phyloP scores from a whole-genome alignment of 2,329 filamentous ascomycete species.

The Fusarium anthophilum region DNA sequence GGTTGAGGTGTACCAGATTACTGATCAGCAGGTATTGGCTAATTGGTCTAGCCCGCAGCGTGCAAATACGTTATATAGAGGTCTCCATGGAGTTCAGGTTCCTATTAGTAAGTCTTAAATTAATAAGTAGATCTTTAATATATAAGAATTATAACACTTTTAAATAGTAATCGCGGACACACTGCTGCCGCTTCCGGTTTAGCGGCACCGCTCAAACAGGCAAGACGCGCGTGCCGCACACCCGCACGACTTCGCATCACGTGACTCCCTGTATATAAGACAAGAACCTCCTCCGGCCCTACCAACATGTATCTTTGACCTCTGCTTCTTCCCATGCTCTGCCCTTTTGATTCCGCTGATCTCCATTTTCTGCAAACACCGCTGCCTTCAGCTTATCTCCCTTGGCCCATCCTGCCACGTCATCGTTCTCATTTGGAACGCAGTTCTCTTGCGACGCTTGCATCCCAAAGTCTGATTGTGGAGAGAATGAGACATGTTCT shows the following conservation, averaged over 20 bases:
- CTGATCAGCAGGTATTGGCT: too few relatives aligned
- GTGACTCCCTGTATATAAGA: conserved; percentile 22
- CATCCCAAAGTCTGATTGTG: background rate
- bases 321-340: conserved; percentile 7
- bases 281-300: background rate
- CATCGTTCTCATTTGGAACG: background rate
- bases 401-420: background rate
- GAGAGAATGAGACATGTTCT: background rate
- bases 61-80: too few relatives aligned
- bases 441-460: background rate
- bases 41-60: too few relatives aligned
- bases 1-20: too few relatives aligned
- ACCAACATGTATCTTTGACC: conserved; percentile 18
- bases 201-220: background rate
- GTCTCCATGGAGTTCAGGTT: too few relatives aligned
- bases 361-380: background rate
- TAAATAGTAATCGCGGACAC: background rate
- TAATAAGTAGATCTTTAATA: too few relatives aligned
- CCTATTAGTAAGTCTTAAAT: too few relatives aligned
- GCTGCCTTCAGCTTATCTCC: background rate
- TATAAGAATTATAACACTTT: too few relatives aligned
- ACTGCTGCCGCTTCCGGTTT: conserved; percentile 18
- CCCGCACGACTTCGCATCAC: background rate
- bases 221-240: background rate
- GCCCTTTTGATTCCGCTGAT: background rate